phyloP scores from a whole-genome alignment of 805 yeast species.

The Hemisphaericaspora nanyangensis region DNA sequence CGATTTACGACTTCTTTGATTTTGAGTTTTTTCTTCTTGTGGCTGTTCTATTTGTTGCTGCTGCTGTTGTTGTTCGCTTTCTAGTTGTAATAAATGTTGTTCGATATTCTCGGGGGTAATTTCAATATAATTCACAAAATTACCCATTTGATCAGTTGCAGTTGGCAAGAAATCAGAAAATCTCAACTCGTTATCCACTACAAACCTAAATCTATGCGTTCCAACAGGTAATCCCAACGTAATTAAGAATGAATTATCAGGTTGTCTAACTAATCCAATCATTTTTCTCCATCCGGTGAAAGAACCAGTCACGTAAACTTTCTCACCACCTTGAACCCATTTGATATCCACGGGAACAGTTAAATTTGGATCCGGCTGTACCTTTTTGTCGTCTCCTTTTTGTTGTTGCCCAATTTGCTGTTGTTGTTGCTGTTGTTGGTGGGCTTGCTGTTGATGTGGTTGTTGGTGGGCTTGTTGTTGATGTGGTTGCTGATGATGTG shows the following conservation, averaged over 20 bases:
- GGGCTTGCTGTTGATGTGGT: constrained; percentile 9
- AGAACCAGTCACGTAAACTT: constrained; percentile 94
- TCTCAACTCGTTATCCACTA: constrained; percentile 88
- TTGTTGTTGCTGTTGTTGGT: constrained; percentile 9
- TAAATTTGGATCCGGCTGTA: constrained; percentile 22
- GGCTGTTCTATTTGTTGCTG: constrained; percentile 9
- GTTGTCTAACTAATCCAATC: constrained; percentile 73
- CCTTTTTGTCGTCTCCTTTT: constrained; percentile 6
- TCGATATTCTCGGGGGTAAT: constrained; percentile 46
- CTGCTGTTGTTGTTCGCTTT: constrained; percentile 13
- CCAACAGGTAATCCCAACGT: constrained; percentile 82
- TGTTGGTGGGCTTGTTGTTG: constrained; percentile 9
- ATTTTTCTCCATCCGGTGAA: constrained; percentile 98
- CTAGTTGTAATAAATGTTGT: constrained; percentile 26
- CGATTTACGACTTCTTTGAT: constrained; percentile 21
- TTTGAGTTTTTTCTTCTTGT: constrained; percentile 5
- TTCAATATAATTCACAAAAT: constrained; percentile 88
- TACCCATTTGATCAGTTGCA: constrained; percentile 96
- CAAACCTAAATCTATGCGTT: constrained; percentile 89
- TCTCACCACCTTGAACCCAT: constrained; percentile 96
- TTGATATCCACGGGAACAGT: constrained; percentile 62
- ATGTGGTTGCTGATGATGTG: constrained; percentile 11
- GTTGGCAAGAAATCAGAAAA: constrained; percentile 89
- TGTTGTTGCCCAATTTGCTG: constrained; percentile 4
- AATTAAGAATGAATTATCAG: constrained; percentile 56